These are phyloP conservation scores for Pythium scleroteichum DNA, from an alignment of 352 stramenopile species.

Conservation along the genomic window DNA sequence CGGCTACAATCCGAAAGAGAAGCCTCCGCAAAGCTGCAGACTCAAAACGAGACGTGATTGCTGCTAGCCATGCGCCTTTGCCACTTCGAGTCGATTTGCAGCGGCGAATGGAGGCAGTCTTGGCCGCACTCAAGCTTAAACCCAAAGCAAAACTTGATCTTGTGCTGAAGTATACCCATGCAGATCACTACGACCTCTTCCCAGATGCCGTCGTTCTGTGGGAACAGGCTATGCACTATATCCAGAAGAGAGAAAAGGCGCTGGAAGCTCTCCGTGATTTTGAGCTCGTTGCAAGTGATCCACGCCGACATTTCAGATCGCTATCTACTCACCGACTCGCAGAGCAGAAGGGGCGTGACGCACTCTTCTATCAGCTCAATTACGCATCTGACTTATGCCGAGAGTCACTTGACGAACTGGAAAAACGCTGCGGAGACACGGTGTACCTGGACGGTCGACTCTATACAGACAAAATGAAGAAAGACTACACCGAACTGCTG, in stretches of 20 bases:
- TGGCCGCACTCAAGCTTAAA: slow-evolving; percentile 46
- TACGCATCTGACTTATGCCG: slow-evolving; percentile 44
- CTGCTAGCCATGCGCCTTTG: slow-evolving; percentile 41
- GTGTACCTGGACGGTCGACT: slow-evolving; percentile 42
- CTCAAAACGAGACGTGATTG: neutral
- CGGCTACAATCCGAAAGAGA: neutral
- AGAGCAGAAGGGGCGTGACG: slow-evolving; percentile 70
- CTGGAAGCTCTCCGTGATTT: slow-evolving; percentile 26
- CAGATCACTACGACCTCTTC: slow-evolving; percentile 59
- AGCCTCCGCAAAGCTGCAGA: neutral
- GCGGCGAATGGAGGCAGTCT: slow-evolving; percentile 54
- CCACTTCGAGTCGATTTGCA: slow-evolving; percentile 62
- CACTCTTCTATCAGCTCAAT: slow-evolving; percentile 58
- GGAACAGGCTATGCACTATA: slow-evolving; percentile 48
- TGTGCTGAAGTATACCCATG: slow-evolving; percentile 79
- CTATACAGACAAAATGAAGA: slow-evolving; percentile 74
- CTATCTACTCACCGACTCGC: slow-evolving; percentile 61
- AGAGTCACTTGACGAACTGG: slow-evolving; percentile 50
- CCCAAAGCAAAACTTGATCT: slow-evolving; percentile 60
- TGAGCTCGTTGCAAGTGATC: slow-evolving; percentile 58
- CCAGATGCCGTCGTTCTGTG: slow-evolving; percentile 59
- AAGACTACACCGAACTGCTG: slow-evolving; percentile 73
- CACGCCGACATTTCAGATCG: slow-evolving; percentile 65
- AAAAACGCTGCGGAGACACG: slow-evolving; percentile 40
- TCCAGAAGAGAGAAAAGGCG: slow-evolving; percentile 45